Percentiles rank a stretch among this genome's conserved stretches.
These are phyloP conservation scores for Aspergillus heteromorphus DNA, from an alignment of 495 filamentous ascomycete species.

Conservation along the genomic window DNA sequence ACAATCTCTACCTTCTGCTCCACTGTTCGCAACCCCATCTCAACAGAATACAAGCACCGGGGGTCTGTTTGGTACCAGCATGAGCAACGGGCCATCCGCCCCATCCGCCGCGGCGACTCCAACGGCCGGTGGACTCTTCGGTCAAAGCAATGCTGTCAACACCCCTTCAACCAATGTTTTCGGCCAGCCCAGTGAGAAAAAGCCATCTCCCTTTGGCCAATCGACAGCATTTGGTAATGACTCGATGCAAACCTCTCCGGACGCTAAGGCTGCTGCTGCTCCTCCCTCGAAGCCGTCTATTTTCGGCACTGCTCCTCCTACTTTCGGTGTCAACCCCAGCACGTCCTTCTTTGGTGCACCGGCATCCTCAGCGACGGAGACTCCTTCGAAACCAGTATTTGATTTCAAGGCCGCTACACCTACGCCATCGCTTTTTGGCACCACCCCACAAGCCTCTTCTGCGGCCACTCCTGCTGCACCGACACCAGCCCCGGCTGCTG, in stretches of 20 bases:
- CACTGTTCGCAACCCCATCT: constrained; percentile 17
- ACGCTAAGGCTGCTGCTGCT: constrained; percentile 26
- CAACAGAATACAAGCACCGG: constrained; percentile 14
- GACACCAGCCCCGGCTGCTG: constrained; percentile 6
- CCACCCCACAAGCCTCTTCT: constrained; percentile 14
- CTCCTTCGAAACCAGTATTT: constrained; percentile 21
- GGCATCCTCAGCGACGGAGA: constrained; percentile 10
- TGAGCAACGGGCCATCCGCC: constrained; percentile 16
- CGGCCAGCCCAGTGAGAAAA: constrained; percentile 17
- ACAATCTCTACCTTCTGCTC: constrained; percentile 17
- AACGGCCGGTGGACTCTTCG: constrained; percentile 23
- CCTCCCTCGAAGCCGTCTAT: constrained; percentile 15
- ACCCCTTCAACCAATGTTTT: constrained; percentile 21
- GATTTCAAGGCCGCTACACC: constrained; percentile 16
- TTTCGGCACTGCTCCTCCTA: constrained; percentile 15
- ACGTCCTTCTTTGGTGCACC: constrained; percentile 15
- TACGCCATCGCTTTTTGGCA: constrained; percentile 20
- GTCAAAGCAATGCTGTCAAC: constrained; percentile 15
- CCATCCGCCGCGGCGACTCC: constrained; percentile 11
- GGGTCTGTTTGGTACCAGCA: constrained; percentile 19
- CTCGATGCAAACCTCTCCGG: constrained; percentile 42
- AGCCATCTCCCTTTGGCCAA: constrained; percentile 21
- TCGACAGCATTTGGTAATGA: constrained; percentile 24
- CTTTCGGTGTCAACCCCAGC: neutral
- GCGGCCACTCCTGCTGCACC: constrained; percentile 10